Evolutionary conservation across 345 rosid genomes (phyloP).

Genomic region (Cardiospermum halicacabum): DNA sequence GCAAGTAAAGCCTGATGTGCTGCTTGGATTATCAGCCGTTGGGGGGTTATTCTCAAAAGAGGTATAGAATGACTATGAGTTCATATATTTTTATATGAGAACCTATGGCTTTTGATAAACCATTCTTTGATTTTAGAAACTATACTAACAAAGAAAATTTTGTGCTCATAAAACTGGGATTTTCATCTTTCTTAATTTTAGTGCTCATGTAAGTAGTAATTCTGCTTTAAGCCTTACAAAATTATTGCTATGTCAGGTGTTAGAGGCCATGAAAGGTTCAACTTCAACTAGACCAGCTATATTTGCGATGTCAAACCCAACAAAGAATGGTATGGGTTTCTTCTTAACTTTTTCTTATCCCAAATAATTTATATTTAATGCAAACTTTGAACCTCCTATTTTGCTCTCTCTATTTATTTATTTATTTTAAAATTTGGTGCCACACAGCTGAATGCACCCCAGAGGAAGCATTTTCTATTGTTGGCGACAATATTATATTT

Average conservation of each 20-base stretch:
- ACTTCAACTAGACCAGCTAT: conserved; percentile 96
- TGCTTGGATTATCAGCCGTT: conserved; percentile 99
- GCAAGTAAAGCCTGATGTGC: conserved; percentile 96
- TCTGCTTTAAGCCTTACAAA: conserved; percentile 6
- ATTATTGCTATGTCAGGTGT: conserved; percentile 49
- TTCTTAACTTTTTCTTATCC: background rate
- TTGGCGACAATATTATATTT: conserved; percentile 87
- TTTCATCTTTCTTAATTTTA: background rate
- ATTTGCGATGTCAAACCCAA: conserved; percentile 99
- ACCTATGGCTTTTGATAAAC: background rate
- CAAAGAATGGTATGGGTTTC: conserved; percentile 62
- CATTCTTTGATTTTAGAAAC: background rate
- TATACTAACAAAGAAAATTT: background rate
- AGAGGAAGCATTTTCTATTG: conserved; percentile 83
- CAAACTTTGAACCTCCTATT: conserved; percentile 1
- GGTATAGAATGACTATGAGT: conserved; percentile 37
- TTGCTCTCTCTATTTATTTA: background rate
- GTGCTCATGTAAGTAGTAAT: background rate
- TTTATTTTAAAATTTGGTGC: too few species aligned
- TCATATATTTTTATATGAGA: background rate
- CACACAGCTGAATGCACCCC: conserved; percentile 91
- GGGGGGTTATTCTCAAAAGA: conserved; percentile 95
- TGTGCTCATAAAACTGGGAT: background rate
- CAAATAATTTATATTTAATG: background rate
- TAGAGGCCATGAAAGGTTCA: conserved; percentile 91